These are phyloP conservation scores for Bruguiera parviflora DNA, from an alignment of 345 rosid genomes.

Conservation along the genomic window DNA sequence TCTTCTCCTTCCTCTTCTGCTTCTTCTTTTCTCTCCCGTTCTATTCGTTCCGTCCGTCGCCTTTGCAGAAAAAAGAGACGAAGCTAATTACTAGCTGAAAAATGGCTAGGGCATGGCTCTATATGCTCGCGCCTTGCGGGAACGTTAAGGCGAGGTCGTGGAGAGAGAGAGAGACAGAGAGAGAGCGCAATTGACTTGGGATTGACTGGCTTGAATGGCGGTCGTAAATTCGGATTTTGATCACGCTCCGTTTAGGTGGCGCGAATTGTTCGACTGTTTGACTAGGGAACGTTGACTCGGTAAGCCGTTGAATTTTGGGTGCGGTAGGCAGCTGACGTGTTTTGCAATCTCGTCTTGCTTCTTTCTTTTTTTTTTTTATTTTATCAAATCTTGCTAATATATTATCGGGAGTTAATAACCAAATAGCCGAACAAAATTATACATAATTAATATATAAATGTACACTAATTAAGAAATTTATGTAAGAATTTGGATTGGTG, in stretches of 20 bases:
- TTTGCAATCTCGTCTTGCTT: background rate
- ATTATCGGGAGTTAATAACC: no score
- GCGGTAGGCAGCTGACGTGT: background rate
- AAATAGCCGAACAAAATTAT: no score
- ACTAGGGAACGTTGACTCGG: slow-evolving; percentile 1
- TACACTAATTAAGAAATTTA: no score
- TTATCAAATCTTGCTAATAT: no score
- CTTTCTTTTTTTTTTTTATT: no score
- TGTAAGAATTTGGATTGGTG: no score
- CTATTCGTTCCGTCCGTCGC: no score
- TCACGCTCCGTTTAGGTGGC: background rate
- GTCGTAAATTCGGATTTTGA: background rate
- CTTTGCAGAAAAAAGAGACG: no score
- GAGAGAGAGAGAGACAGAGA: background rate
- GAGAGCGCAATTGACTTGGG: slow-evolving; percentile 5
- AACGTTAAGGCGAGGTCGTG: background rate
- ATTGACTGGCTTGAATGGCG: slow-evolving; percentile 5
- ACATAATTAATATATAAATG: no score
- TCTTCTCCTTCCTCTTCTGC: no score
- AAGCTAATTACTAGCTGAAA: no score
- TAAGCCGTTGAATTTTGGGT: background rate
- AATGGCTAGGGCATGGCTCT: background rate
- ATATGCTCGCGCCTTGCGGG: background rate
- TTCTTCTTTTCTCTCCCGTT: background rate
- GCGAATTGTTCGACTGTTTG: background rate